phyloP scores from a whole-genome alignment of 805 yeast genomes.

The Ogataea parapolymorpha region DNA sequence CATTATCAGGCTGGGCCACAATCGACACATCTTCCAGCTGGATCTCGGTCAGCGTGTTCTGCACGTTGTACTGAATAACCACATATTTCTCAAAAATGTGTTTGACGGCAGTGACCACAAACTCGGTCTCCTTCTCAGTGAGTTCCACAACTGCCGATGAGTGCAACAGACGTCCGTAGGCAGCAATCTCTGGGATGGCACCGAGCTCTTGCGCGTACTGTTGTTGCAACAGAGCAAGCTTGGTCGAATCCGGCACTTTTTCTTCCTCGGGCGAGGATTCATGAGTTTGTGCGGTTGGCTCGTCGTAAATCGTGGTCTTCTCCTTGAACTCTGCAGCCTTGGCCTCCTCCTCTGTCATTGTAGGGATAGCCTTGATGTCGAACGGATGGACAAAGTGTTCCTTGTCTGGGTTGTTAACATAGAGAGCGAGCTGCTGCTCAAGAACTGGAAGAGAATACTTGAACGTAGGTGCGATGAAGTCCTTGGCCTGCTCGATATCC shows the following conservation, averaged over 20 bases:
- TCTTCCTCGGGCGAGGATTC: constrained; percentile 22
- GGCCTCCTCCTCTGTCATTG: constrained; percentile 62
- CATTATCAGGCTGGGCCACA: constrained; percentile 59
- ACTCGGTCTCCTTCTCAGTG: constrained; percentile 92
- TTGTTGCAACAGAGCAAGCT: constrained; percentile 46
- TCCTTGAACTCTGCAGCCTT: constrained; percentile 60
- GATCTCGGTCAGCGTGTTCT: constrained; percentile 79
- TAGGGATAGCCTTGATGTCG: constrained; percentile 66
- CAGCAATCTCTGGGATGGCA: constrained; percentile 66
- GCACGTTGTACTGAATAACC: constrained; percentile 74
- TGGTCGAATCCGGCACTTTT: constrained; percentile 29
- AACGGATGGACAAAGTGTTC: constrained; percentile 55
- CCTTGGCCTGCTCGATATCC: constrained; percentile 38
- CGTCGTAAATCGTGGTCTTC: constrained; percentile 38
- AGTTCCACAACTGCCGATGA: constrained; percentile 62
- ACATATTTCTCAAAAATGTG: constrained; percentile 77
- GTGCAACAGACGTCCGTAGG: constrained; percentile 72
- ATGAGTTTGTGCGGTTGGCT: constrained; percentile 22
- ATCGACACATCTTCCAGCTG: constrained; percentile 75
- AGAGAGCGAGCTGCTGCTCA: constrained; percentile 72
- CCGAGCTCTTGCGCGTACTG: constrained; percentile 68
- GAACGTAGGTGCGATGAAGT: constrained; percentile 62
- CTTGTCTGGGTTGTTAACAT: constrained; percentile 53
- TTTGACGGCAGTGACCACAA: constrained; percentile 78
- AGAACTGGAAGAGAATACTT: constrained; percentile 72